A percentile compares a stretch with the other conserved stretches of the same genome.
These are phyloP conservation scores for Priceomyces castillae DNA, from an alignment of 805 yeast genomes.

Conservation along the genomic window DNA sequence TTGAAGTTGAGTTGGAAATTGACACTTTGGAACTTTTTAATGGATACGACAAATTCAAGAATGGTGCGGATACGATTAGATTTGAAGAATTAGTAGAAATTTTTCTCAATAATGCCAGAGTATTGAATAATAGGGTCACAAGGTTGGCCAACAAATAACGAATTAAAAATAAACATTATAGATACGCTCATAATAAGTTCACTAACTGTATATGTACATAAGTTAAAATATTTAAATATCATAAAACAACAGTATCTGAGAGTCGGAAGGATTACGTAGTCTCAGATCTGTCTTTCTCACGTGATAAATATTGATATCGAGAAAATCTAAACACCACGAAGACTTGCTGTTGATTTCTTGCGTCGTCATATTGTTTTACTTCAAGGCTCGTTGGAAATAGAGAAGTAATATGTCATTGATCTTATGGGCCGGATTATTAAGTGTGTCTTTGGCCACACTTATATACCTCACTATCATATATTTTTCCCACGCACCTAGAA, in stretches of 20 bases:
- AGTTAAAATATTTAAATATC: background rate
- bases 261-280: no score
- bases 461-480: slow-evolving; percentile 42
- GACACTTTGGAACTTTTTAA: slow-evolving; percentile 38
- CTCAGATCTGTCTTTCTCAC: no score
- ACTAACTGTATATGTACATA: slow-evolving; percentile 1
- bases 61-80: slow-evolving; percentile 36
- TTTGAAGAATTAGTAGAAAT: slow-evolving; percentile 46
- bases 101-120: slow-evolving; percentile 42
- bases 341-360: background rate
- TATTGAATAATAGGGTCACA: slow-evolving; percentile 43
- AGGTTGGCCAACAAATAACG: slow-evolving; percentile 28
- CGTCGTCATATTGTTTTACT: no score
- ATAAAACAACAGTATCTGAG: background rate
- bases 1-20: slow-evolving; percentile 42
- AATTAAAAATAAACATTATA: background rate
- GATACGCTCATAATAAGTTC: no score
- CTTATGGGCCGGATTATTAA: background rate
- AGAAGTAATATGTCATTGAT: background rate
- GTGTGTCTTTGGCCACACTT: background rate
- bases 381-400: no score
- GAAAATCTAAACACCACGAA: background rate
- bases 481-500: slow-evolving; percentile 65
- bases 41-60: slow-evolving; percentile 40
- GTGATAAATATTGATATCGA: background rate